phyloP scores from a whole-genome alignment of 1,284 basidiomycete species.

The Pholiota adiposa region DNA sequence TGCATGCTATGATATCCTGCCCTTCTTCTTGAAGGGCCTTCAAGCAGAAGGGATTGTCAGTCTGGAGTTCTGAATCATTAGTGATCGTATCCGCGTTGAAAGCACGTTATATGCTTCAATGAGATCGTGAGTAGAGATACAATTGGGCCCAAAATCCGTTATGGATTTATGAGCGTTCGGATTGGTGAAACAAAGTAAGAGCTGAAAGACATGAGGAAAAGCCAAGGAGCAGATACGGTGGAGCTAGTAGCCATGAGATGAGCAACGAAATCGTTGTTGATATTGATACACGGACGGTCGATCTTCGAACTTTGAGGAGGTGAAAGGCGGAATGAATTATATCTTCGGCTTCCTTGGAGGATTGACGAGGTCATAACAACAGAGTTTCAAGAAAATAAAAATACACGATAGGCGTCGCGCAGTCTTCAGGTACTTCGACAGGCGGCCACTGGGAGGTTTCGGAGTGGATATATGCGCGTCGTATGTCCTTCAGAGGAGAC shows the following conservation, averaged over 20 bases:
- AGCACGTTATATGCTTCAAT: conserved; percentile 61
- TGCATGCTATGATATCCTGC: conserved; percentile 37
- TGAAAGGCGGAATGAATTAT: not conserved
- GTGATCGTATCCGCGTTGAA: conserved; percentile 44
- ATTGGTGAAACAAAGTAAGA: conserved; percentile 40
- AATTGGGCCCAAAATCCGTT: conserved; percentile 33
- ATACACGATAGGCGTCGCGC: not conserved
- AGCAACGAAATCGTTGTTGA: too few relatives aligned
- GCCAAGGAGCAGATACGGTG: not conserved
- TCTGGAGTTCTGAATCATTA: conserved; percentile 30
- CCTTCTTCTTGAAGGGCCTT: conserved; percentile 33
- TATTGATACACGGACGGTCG: not conserved
- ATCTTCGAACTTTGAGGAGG: not conserved
- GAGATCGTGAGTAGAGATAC: conserved; percentile 52
- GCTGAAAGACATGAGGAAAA: not conserved
- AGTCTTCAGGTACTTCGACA: not conserved
- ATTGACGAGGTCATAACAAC: not conserved
- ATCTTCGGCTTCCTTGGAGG: conserved; percentile 10
- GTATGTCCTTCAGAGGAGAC: not conserved
- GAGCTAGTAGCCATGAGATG: not conserved
- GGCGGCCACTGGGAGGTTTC: not conserved
- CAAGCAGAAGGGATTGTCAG: conserved; percentile 40
- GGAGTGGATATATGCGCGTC: not conserved
- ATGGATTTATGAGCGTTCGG: conserved; percentile 50
- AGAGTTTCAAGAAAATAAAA: not conserved